A percentile compares a stretch with the other conserved stretches of the same genome.
phyloP scores from a whole-genome alignment of 139 green algal species.

The Yamagishiella unicocca region DNA sequence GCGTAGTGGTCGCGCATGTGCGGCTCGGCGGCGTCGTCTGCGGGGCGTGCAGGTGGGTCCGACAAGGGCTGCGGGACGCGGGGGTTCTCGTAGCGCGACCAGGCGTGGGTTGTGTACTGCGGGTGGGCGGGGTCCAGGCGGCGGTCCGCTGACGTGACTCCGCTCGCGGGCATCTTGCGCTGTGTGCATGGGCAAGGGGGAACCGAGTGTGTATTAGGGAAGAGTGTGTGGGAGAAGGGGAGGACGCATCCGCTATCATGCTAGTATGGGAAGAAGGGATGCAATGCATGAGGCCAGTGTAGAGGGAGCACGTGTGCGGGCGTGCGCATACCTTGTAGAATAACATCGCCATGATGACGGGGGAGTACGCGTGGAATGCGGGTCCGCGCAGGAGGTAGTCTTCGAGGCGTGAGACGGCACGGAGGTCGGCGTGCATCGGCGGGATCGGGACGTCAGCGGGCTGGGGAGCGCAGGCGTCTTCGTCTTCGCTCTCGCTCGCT shows the following conservation, averaged over 20 bases:
- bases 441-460: too few relatives aligned
- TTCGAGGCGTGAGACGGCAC: not conserved
- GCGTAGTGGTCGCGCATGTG: not conserved
- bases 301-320: too few relatives aligned
- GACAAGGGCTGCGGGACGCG: not conserved
- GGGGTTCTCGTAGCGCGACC: not conserved
- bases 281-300: too few relatives aligned
- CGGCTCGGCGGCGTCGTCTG: not conserved
- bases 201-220: not conserved
- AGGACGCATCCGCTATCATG: too few relatives aligned
- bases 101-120: not conserved
- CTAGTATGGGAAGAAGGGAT: too few relatives aligned
- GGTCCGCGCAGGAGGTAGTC: not conserved
- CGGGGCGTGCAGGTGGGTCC: not conserved
- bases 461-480: too few relatives aligned
- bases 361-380: not conserved
- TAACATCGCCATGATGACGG: not conserved
- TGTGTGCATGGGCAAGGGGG: too few relatives aligned
- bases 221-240: not conserved
- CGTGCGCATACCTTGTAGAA: constrained; percentile 4
- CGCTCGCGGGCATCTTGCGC: not conserved
- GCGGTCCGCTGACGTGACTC: not conserved
- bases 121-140: not conserved
- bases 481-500: too few relatives aligned
- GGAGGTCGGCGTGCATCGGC: too few relatives aligned